Evolutionary conservation across 345 rosid species (phyloP), one percentile per base, ranked within the genome.

Genomic region (Populus ilicifolia): DNA sequence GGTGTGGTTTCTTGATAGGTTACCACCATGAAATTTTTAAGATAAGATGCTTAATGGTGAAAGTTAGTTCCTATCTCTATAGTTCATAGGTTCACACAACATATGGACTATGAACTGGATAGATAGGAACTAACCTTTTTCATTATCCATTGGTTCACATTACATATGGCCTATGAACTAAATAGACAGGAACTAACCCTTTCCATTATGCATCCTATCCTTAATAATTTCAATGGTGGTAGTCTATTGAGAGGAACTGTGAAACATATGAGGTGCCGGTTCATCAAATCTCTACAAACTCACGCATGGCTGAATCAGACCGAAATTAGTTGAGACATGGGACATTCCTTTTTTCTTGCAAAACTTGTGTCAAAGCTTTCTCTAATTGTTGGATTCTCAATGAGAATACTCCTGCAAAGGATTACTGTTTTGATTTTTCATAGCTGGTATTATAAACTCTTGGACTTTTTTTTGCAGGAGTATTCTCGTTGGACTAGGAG

Each of bases 401-500:
- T 52, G 59, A 20, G 36, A 33, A 33, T 33, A 52, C 59, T 7
- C 11, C 59, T 20, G 59, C 23, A 52, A 20, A 52, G 6, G n/a
- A 52, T 20, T 18, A 23, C 20, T 20, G 59, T 52, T 20, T 52
- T 52, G 9, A 52, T 18, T 52, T 52, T 20, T 52, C 59, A 2
- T 20, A 20, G n/a, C 3, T 52, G 59, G 20, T 33, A 33, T 33
- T 18, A 20, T 52, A 6, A 52, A 18, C 7, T 52, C 59, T 35
- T 41, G 33, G 29, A 6, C 30, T 75, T 23, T 46, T 43, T 17
- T 80, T 79, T 83, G 87, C 89, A 94, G 94, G 92, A 77, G 54
- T 83, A 70, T 89, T 94, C 78, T 78, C 93, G 44, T 72, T 80
- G 18, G 61, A 48, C 72, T 93, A 27, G 83, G 94, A 86, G 84